Conservation (phyloP, 768 basidiomycete species). For the Phlebiopsis flavidoalba region DNA sequence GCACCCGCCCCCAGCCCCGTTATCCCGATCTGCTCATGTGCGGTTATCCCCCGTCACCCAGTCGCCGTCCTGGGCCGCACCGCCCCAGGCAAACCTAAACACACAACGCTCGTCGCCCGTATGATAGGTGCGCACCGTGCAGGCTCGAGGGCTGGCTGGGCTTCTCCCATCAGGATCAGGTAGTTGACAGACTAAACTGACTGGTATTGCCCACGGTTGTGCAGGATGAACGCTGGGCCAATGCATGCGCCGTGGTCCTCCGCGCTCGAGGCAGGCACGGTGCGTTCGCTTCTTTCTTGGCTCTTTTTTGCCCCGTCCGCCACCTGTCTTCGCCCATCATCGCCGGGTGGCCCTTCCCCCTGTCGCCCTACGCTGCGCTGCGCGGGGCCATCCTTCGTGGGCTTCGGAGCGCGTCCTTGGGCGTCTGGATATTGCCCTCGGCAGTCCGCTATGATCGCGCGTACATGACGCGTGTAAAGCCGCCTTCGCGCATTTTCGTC, state of each 20-base stretch:
- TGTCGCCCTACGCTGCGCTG: background rate
- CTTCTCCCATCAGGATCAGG: constrained; percentile 3
- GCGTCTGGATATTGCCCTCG: background rate
- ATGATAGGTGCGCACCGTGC: constrained; percentile 1
- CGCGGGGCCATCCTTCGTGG: background rate
- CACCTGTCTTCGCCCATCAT: no score
- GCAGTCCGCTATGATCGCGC: background rate
- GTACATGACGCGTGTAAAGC: background rate
- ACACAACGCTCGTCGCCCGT: background rate
- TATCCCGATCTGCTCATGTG: no score
- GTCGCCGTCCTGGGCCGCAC: background rate
- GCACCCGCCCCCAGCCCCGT: constrained; percentile 7
- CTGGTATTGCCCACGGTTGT: constrained; percentile 12
- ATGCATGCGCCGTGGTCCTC: constrained; percentile 86
- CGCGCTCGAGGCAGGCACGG: constrained; percentile 85
- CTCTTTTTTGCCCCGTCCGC: background rate
- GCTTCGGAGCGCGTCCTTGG: background rate
- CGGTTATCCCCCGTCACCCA: background rate
- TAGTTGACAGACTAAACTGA: background rate
- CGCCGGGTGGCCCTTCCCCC: no score
- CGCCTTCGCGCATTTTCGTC: background rate
- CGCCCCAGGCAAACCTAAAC: background rate
- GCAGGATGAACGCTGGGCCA: constrained; percentile 77
- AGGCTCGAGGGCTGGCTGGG: background rate
- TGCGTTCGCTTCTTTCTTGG: constrained; percentile 30